Evolutionary conservation across 2,329 filamentous ascomycete genomes (phyloP).

Genomic region (Orbilia ellipsospora): DNA sequence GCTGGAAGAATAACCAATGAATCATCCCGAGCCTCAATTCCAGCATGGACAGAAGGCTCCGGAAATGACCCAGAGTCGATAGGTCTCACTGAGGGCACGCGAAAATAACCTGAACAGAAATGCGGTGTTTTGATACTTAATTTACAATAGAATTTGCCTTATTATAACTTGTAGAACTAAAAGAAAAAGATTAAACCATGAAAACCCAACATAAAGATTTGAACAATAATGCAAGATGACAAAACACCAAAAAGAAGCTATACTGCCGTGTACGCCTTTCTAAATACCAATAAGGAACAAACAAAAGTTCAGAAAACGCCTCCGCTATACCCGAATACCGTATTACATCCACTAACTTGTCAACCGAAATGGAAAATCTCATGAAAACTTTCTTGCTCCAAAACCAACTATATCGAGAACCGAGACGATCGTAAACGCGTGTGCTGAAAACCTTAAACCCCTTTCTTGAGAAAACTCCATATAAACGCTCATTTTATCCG

Average conservation of each 20-base stretch:
- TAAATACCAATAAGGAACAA: slow-evolving; percentile 10
- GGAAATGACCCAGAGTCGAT: slow-evolving; percentile 9
- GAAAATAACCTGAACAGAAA: background rate
- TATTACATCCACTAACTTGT: slow-evolving; percentile 3
- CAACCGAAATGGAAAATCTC: background rate
- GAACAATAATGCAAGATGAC: slow-evolving; percentile 7
- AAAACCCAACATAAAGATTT: background rate
- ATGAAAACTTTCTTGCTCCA: slow-evolving; percentile 10
- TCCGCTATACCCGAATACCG: slow-evolving; percentile 15
- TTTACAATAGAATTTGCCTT: background rate
- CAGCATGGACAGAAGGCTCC: slow-evolving; percentile 12
- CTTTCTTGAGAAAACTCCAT: slow-evolving; percentile 7
- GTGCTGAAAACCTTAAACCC: background rate
- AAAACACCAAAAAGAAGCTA: slow-evolving; percentile 12
- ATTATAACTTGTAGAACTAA: too few species aligned
- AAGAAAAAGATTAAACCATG: background rate
- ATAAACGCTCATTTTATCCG: slow-evolving; percentile 1
- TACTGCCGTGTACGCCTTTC: slow-evolving; percentile 33
- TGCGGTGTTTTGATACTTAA: background rate
- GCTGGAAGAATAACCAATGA: slow-evolving; percentile 20
- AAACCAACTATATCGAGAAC: slow-evolving; percentile 5
- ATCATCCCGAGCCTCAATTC: slow-evolving; percentile 9
- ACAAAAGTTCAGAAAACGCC: slow-evolving; percentile 26
- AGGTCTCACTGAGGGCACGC: slow-evolving; percentile 5
- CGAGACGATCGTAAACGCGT: background rate